Conservation (phyloP, 371 early-diverging fungal species). For the Nematocida homosporus region DNA sequence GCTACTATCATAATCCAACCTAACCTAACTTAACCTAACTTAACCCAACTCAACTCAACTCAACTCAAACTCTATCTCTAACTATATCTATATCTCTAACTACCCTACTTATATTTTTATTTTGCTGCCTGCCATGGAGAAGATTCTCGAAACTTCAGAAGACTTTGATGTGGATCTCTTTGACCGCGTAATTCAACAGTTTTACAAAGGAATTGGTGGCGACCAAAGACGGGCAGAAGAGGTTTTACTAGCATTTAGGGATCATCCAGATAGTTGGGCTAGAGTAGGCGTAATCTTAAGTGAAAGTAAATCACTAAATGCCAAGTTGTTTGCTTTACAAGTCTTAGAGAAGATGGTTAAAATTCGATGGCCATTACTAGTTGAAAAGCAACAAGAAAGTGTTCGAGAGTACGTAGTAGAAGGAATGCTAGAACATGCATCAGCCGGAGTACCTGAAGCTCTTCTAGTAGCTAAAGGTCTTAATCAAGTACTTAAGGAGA, state of each 20-base stretch:
- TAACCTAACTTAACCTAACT: no score
- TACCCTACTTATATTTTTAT: no score
- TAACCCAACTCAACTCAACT: no score
- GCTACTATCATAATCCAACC: no score
- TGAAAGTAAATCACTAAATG: constrained; percentile 73
- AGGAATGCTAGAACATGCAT: constrained; percentile 54
- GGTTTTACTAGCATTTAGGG: constrained; percentile 81
- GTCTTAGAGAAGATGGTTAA: constrained; percentile 90
- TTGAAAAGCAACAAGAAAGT: constrained; percentile 80
- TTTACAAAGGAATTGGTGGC: constrained; percentile 35
- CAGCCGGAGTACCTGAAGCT: constrained; percentile 32
- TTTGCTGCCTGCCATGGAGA: constrained; percentile 59
- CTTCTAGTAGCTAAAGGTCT: constrained; percentile 62
- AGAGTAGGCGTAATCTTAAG: constrained; percentile 85
- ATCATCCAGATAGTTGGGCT: constrained; percentile 90
- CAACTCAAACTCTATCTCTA: no score
- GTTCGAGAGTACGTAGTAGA: constrained; percentile 66
- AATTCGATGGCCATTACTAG: constrained; percentile 88
- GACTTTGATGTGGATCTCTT: constrained; percentile 63
- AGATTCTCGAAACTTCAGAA: constrained; percentile 60
- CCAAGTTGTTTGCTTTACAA: constrained; percentile 88
- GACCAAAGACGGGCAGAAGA: constrained; percentile 58
- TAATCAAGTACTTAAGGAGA: constrained; percentile 70
- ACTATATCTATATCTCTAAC: no score
- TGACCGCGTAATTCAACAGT: constrained; percentile 60